phyloP scores from a whole-genome alignment of 805 yeast genomes.

The Saturnispora sanitii region DNA sequence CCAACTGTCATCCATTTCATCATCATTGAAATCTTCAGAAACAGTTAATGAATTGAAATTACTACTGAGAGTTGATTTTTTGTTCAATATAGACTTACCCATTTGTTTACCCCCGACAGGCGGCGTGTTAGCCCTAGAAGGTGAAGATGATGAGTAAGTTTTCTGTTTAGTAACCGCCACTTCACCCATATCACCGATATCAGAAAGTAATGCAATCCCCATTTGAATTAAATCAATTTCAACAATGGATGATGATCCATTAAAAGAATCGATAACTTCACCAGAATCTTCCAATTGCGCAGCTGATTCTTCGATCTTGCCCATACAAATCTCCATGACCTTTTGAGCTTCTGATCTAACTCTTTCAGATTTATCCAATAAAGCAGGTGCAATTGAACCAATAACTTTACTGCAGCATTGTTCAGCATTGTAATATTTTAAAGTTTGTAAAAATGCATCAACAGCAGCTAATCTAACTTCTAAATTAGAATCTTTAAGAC shows the following conservation, averaged over 20 bases:
- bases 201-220: background rate
- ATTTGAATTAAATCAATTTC: background rate
- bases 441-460: slow-evolving; percentile 55
- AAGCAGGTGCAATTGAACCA: slow-evolving; percentile 76
- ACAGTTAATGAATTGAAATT: slow-evolving; percentile 2
- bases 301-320: slow-evolving; percentile 39
- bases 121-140: background rate
- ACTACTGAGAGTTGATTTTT: no score
- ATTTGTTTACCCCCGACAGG: background rate
- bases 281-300: slow-evolving; percentile 4
- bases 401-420: slow-evolving; percentile 72
- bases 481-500: slow-evolving; percentile 68
- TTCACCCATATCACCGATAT: slow-evolving; percentile 5
- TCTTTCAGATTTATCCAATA: slow-evolving; percentile 61
- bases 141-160: slow-evolving; percentile 8
- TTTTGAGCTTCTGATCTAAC: slow-evolving; percentile 66
- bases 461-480: slow-evolving; percentile 72
- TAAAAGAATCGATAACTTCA: slow-evolving; percentile 1
- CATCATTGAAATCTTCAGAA: slow-evolving; percentile 14
- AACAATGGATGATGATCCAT: no score
- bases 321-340: slow-evolving; percentile 54
- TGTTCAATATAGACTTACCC: no score
- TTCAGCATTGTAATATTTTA: slow-evolving; percentile 59
- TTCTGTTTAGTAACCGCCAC: slow-evolving; percentile 1
- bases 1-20: slow-evolving; percentile 24